A percentile compares a stretch with the other conserved stretches of the same genome.
These are phyloP conservation scores for Rhytidhysteron rufulum DNA, from an alignment of 2,329 filamentous ascomycete genomes.

Conservation along the genomic window DNA sequence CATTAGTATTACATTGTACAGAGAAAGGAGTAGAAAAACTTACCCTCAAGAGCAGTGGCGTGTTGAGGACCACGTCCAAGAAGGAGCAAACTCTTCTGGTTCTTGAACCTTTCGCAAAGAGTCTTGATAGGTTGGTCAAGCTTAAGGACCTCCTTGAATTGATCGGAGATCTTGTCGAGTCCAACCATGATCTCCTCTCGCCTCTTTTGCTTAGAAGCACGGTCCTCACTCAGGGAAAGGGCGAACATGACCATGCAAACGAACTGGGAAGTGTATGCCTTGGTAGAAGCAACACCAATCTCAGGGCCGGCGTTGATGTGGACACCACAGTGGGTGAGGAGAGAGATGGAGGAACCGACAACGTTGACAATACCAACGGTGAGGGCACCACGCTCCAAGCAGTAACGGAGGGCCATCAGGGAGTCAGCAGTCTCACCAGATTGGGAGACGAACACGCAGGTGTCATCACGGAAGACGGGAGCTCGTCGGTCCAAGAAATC, in stretches of 20 bases:
- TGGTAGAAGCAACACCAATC: slow-evolving; percentile 98
- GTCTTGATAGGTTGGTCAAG: slow-evolving; percentile 93
- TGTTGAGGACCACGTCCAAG: slow-evolving; percentile 94
- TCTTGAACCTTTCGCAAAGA: slow-evolving; percentile 89
- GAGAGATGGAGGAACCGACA: slow-evolving; percentile 95
- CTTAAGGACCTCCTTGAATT: slow-evolving; percentile 89
- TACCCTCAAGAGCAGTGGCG: slow-evolving; percentile 89
- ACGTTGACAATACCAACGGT: slow-evolving; percentile 99
- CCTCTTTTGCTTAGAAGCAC: slow-evolving; percentile 86
- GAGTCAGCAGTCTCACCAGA: slow-evolving; percentile 98
- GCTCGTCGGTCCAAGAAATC: slow-evolving; percentile 97
- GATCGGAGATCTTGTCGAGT: slow-evolving; percentile 77
- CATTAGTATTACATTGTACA: slow-evolving; percentile 15
- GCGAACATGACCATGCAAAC: slow-evolving; percentile 99
- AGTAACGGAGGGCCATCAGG: slow-evolving; percentile 94
- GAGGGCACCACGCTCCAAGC: slow-evolving; percentile 92
- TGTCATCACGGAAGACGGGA: slow-evolving; percentile 98
- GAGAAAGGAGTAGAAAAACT: slow-evolving; percentile 8
- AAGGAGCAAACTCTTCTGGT: slow-evolving; percentile 93
- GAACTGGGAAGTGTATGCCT: slow-evolving; percentile 99
- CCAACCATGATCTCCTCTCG: slow-evolving; percentile 96
- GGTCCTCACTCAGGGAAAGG: slow-evolving; percentile 91
- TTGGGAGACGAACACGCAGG: slow-evolving; percentile 97
- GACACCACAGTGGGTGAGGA: slow-evolving; percentile 98
- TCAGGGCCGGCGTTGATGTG: slow-evolving; percentile 99